A percentile compares a stretch with the other conserved stretches of the same genome.
Conservation (phyloP, 331 rosid genomes). For the Stylosanthes scabra region DNA sequence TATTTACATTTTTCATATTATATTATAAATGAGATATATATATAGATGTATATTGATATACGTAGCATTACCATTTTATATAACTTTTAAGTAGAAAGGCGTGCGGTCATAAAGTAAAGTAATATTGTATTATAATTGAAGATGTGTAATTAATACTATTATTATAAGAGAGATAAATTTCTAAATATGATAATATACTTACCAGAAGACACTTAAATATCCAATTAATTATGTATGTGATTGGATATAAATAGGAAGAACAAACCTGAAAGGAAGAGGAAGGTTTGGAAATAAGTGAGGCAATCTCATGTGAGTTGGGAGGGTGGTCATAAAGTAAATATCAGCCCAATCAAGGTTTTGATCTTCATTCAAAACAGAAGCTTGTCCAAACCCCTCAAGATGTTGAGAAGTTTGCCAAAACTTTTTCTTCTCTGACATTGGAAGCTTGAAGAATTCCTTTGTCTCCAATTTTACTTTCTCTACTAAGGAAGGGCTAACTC, state of each 20-base stretch:
- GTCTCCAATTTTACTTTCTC: slow-evolving; percentile 30
- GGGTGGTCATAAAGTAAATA: slow-evolving; percentile 16
- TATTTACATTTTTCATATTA: too few species aligned
- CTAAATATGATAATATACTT: too few species aligned
- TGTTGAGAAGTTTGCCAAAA: slow-evolving; percentile 37
- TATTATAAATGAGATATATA: too few species aligned
- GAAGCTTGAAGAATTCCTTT: slow-evolving; percentile 37
- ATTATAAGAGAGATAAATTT: too few species aligned
- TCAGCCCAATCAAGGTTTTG: slow-evolving; percentile 44
- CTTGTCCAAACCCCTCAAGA: slow-evolving; percentile 44
- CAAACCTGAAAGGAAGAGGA: slow-evolving; percentile 38
- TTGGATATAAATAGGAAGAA: background rate
- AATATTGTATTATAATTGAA: too few species aligned
- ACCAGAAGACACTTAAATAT: too few species aligned
- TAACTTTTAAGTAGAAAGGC: too few species aligned
- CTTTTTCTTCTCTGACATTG: slow-evolving; percentile 38
- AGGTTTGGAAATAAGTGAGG: slow-evolving; percentile 37
- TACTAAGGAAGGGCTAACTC: slow-evolving; percentile 8
- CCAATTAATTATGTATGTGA: too few species aligned
- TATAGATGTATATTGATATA: too few species aligned
- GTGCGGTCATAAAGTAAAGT: too few species aligned
- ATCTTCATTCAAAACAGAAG: slow-evolving; percentile 29
- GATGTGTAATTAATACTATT: too few species aligned
- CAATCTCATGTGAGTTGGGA: slow-evolving; percentile 17
- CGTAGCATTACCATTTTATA: too few species aligned